A percentile compares a stretch with the other conserved stretches of the same genome.
Evolutionary conservation across 768 basidiomycete genomes (phyloP).

Genomic region (Boletus bicolor): DNA sequence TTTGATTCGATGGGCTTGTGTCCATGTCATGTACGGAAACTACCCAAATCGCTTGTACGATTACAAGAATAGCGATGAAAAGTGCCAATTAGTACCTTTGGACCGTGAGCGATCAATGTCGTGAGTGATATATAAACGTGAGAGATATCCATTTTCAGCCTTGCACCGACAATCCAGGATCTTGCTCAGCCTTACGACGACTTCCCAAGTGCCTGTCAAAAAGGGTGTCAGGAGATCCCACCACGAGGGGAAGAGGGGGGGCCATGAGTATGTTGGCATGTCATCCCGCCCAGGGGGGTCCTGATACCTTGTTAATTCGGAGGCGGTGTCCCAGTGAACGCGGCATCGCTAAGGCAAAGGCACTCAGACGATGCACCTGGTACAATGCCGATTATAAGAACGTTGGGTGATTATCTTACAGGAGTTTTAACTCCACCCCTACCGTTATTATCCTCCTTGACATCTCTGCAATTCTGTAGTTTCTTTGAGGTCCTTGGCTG

Average conservation of each 20-base stretch:
- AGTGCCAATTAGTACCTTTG: constrained; percentile 13
- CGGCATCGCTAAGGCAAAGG: constrained; percentile 35
- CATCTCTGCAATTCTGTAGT: constrained; percentile 15
- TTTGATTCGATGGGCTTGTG: constrained; percentile 6
- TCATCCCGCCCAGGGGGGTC: constrained; percentile 30
- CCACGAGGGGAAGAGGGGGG: constrained; percentile 16
- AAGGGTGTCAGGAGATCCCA: constrained; percentile 31
- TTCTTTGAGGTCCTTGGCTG: constrained; percentile 14
- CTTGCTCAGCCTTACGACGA: constrained; percentile 22
- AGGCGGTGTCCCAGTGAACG: constrained; percentile 34
- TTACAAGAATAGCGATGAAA: constrained; percentile 24
- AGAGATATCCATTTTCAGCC: constrained; percentile 24
- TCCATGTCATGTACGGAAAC: constrained; percentile 9
- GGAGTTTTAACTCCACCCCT: constrained; percentile 38
- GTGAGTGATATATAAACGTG: constrained; percentile 36
- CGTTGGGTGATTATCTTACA: constrained; percentile 33
- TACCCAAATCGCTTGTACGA: constrained; percentile 12
- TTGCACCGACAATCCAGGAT: constrained; percentile 32
- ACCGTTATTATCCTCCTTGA: constrained; percentile 25
- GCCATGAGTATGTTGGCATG: constrained; percentile 36
- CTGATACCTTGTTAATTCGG: constrained; percentile 28
- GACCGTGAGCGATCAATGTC: constrained; percentile 32
- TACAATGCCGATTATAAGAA: constrained; percentile 36
- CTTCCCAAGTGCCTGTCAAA: constrained; percentile 30
- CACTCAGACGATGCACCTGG: constrained; percentile 25